A percentile compares a stretch with the other conserved stretches of the same genome.
These are phyloP conservation scores for Claviceps pazoutovae DNA, from an alignment of 2,329 filamentous ascomycete species.

Conservation along the genomic window DNA sequence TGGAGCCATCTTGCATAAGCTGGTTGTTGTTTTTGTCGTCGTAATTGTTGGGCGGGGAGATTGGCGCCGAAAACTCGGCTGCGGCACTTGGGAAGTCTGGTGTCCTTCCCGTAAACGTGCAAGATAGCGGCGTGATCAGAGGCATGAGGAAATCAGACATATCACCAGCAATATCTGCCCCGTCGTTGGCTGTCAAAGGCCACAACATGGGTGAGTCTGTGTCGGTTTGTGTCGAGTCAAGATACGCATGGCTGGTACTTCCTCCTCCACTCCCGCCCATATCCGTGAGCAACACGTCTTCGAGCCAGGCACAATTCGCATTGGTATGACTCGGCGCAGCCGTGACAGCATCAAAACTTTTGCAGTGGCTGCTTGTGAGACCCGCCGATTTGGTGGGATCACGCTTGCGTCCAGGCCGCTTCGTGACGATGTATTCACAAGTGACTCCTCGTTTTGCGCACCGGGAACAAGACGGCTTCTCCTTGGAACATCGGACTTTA, in stretches of 20 bases:
- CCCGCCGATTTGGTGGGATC: neutral
- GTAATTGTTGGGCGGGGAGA: neutral
- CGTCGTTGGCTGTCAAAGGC: neutral
- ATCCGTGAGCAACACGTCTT: neutral
- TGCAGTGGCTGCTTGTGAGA: neutral
- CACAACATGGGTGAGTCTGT: neutral
- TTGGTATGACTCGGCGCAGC: neutral
- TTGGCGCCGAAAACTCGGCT: neutral
- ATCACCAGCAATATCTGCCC: neutral
- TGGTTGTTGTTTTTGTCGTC: neutral
- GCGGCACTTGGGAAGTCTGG: neutral
- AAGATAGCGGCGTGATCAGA: neutral
- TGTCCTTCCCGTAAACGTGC: neutral
- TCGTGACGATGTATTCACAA: slow-evolving; percentile 21
- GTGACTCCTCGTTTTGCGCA: slow-evolving; percentile 17
- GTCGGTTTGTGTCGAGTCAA: neutral
- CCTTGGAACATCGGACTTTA: slow-evolving; percentile 22
- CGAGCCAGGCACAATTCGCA: neutral
- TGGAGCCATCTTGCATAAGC: neutral
- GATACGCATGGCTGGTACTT: neutral
- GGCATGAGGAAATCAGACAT: neutral
- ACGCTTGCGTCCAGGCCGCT: slow-evolving; percentile 10
- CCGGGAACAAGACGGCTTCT: slow-evolving; percentile 21
- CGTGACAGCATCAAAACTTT: neutral
- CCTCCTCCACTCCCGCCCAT: neutral